Base-by-base conservation (phyloP, 306 rosid genomes). In the Quercus ilex region DNA sequence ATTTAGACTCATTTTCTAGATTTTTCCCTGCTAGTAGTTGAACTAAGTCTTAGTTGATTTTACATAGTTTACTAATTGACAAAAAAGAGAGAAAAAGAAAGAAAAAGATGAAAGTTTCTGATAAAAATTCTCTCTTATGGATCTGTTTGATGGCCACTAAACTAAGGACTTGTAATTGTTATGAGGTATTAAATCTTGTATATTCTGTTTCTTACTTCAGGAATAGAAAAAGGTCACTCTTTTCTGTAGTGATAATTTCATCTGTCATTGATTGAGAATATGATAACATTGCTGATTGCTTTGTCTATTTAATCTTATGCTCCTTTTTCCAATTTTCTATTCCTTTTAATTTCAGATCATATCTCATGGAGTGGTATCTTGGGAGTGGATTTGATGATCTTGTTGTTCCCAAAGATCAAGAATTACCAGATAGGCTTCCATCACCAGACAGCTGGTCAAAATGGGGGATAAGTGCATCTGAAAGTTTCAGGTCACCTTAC, bases 361-460 rank as follows among this genome's bases (percentile, higher is more conserved):
- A 56, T 57, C 56, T 79, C 82, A 92, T 93, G 97, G 97, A 91
- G 43, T 88, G 88, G 85, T 88, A 87, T 80, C 74, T 79, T 55
- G 91, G 86, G 64, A 76, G 77, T 76, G 91, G 78, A 3, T n/a
- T 52, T 3, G 83, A 77, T 74, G 96, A 91, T 60, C 79, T 84
- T 76, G 76, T 83, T 77, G 90, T 87, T 46, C 92, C 92, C 1
- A 74, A 72, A 33, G 86, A 82, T 55, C 84, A 79, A 77, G 89
- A 83, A 26, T 62, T 83, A 14, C 51, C 87, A 74, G 93, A 91
- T 53, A 84, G 85, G 73, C 79, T 82, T 77, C 91, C 90, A 63
- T 91, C 94, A 65, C 86, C 92, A 0, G 94, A 88, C 8, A 85
- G 81, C 59, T 89, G 96, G 94, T 83, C 89, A 26, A 85, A 80